A percentile compares a stretch with the other conserved stretches of the same genome.
phyloP scores from a whole-genome alignment of 441 rosid genomes.

The Pelargonium australe region DNA sequence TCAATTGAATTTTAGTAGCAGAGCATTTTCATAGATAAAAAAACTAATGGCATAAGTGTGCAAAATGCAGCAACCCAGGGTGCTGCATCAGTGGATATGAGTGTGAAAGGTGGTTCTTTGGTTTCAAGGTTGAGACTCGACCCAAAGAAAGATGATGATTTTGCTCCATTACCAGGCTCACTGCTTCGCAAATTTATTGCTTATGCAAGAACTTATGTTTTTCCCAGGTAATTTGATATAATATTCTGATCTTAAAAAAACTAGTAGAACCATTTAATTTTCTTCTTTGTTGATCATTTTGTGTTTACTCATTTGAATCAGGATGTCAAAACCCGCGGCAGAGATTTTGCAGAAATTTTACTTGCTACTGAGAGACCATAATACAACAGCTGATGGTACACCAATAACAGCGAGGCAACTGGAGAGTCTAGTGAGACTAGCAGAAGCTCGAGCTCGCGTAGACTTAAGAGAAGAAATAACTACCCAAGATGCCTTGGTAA shows the following conservation, averaged over 20 bases:
- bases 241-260: conserved; percentile 1
- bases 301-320: conserved; percentile 27
- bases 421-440: conserved; percentile 90
- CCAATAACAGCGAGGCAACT: conserved; percentile 97
- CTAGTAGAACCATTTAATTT: background rate
- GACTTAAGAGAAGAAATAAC: conserved; percentile 94
- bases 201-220: conserved; percentile 75
- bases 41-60: background rate
- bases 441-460: conserved; percentile 92
- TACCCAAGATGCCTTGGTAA: conserved; percentile 76
- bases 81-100: conserved; percentile 34
- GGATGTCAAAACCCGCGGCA: conserved; percentile 93
- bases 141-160: conserved; percentile 59
- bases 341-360: conserved; percentile 86
- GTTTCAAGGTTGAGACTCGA: conserved; percentile 74
- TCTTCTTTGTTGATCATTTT: background rate
- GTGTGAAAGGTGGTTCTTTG: conserved; percentile 51
- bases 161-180: conserved; percentile 72
- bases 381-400: conserved; percentile 86
- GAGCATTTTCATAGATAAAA: background rate
- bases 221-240: conserved; percentile 60
- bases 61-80: conserved; percentile 39
- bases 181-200: conserved; percentile 90
- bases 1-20: background rate
- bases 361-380: conserved; percentile 76